phyloP scores from a whole-genome alignment of 2,329 filamentous ascomycete species.

The Phoma herbarum region DNA sequence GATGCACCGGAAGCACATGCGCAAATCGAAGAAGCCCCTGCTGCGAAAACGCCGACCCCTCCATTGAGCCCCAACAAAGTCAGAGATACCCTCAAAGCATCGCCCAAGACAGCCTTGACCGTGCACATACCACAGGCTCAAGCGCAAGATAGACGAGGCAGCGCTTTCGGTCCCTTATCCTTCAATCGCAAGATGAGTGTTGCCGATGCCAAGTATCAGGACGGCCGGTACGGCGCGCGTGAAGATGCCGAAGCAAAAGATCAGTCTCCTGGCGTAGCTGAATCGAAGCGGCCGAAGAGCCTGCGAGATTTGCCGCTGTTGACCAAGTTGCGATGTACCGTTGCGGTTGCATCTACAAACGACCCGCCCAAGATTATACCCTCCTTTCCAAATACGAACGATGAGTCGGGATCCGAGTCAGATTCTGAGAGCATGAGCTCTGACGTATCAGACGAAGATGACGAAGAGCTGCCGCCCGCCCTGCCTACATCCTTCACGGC shows the following conservation, averaged over 20 bases:
- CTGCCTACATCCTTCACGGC: constrained; percentile 28
- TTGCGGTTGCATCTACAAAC: constrained; percentile 36
- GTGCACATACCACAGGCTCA: constrained; percentile 12
- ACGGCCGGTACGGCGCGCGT: constrained; percentile 54
- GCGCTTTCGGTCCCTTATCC: constrained; percentile 61
- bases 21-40: background rate
- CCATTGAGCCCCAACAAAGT: constrained; percentile 55
- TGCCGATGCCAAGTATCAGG: constrained; percentile 64
- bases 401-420: constrained; percentile 40
- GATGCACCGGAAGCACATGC: background rate
- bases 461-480: constrained; percentile 27
- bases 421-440: constrained; percentile 33
- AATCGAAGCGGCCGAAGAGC: constrained; percentile 28
- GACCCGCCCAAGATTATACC: constrained; percentile 29
- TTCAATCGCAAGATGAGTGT: constrained; percentile 60
- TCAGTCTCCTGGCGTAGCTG: background rate
- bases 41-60: constrained; percentile 41
- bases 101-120: constrained; percentile 34
- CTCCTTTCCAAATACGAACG: constrained; percentile 30
- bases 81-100: constrained; percentile 58
- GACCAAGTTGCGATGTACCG: constrained; percentile 43
- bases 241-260: constrained; percentile 21
- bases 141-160: constrained; percentile 42
- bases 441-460: constrained; percentile 33
- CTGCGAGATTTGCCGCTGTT: constrained; percentile 42